phyloP scores from a whole-genome alignment of 23 red algal genomes.

The Gracilaria domingensis region DNA sequence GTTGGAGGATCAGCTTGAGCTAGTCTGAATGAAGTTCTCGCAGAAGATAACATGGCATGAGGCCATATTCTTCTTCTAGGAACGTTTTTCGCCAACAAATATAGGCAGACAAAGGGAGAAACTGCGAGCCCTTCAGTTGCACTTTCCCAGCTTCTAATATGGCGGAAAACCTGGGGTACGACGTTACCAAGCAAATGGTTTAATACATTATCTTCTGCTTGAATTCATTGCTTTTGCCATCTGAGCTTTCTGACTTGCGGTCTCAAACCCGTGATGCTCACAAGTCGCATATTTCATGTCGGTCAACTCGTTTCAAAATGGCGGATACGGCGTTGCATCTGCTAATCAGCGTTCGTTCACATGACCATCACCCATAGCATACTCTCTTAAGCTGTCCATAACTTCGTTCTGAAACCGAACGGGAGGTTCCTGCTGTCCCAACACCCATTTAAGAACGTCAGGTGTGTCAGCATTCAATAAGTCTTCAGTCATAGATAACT shows the following conservation, averaged over 20 bases:
- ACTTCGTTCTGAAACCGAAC: constrained; percentile 17
- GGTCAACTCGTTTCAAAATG: not conserved
- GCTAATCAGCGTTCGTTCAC: not conserved
- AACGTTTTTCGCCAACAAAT: not conserved
- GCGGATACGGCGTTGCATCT: too few relatives aligned
- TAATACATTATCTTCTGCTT: not conserved
- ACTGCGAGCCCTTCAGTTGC: not conserved
- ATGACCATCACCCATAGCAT: constrained; percentile 27
- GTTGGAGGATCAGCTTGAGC: not conserved
- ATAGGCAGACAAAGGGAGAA: not conserved
- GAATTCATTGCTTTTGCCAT: not conserved
- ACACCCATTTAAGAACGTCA: constrained; percentile 80
- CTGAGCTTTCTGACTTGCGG: not conserved
- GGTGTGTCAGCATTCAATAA: constrained; percentile 84
- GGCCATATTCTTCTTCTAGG: too few relatives aligned
- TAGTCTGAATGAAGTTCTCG: not conserved
- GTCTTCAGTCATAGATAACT: constrained; percentile 65
- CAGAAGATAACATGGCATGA: not conserved
- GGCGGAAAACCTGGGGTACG: not conserved
- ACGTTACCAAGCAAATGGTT: not conserved
- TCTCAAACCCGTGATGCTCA: not conserved
- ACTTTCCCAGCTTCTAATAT: not conserved
- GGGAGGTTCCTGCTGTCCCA: constrained; percentile 73
- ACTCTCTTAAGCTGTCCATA: constrained; percentile 6
- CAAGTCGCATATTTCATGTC: not conserved